These are phyloP conservation scores for Berkeleyomyces basicola DNA, from an alignment of 2,329 filamentous ascomycete genomes.

Conservation along the genomic window DNA sequence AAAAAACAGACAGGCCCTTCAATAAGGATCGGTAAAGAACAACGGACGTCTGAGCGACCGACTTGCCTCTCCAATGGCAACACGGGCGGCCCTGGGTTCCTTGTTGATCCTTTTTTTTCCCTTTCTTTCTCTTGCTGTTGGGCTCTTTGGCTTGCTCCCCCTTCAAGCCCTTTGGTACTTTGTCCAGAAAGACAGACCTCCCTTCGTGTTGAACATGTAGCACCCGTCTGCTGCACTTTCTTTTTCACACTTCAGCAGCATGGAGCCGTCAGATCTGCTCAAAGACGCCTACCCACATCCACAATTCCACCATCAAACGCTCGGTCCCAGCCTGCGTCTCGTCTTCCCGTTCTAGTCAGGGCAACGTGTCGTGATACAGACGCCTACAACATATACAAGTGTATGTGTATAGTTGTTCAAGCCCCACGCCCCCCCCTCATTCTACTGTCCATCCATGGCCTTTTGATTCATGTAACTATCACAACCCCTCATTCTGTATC, in stretches of 20 bases:
- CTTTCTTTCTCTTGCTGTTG: neutral
- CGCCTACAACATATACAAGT: too few relatives aligned
- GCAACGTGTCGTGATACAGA: neutral
- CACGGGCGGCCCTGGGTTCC: neutral
- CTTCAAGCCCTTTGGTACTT: neutral
- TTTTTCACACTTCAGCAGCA: too few relatives aligned
- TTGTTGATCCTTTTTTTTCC: neutral
- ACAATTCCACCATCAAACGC: neutral
- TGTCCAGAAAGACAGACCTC: too few relatives aligned
- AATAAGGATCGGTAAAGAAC: neutral
- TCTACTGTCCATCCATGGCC: neutral
- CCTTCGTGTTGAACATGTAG: too few relatives aligned
- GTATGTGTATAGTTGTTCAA: neutral
- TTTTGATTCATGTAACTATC: too few relatives aligned
- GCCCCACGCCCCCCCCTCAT: neutral
- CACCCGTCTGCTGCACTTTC: too few relatives aligned
- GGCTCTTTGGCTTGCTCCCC: neutral
- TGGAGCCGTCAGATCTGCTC: too few relatives aligned
- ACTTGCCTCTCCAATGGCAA: neutral
- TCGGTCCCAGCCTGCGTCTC: neutral
- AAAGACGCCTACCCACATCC: neutral
- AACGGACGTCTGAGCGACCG: neutral
- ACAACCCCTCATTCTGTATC: too few relatives aligned
- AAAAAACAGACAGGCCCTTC: neutral
- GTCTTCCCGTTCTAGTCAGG: neutral